Base-by-base conservation (phyloP, 352 stramenopile genomes). In the Phytopythium cucurbitacearum region DNA sequence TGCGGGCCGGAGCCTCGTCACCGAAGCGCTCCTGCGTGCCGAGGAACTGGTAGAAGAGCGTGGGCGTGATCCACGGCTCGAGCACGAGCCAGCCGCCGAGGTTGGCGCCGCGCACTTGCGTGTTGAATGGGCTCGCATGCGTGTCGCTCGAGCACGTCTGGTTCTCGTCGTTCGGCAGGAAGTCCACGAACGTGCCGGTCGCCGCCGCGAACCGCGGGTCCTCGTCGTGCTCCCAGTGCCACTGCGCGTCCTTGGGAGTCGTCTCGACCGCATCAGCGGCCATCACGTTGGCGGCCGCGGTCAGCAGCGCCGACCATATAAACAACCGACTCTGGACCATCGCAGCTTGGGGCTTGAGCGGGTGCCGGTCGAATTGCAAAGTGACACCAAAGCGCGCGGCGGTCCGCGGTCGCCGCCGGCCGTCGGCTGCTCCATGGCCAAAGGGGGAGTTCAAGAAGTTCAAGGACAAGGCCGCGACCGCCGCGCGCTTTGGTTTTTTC, bases 41-140 rank as follows among this genome's bases (percentile, higher is more conserved):
- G 11, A 98, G 56, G 71, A 98, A 98, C 62, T 98, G 94, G 70
- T 98, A 98, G 70, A 98, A 98, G 34, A 98, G 65, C 51, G 73
- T 88, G 32, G 95, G 96, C 28, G 93, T 98, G 62, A 98, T 95
- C 93, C 93, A 98, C 10, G 91, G 92, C 68, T 98, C 95, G 28
- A 98, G 74, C 16, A 98, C 95, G 66, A 98, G 84, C 89, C 89
- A 98, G 15, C 94, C 93, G 35, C 93, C 95, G 8, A 98, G 76
- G 62, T 97, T 98, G 36, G 91, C 91, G 12, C 92, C 92, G 42
- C 91, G 88, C 46, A 98, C 67, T 56, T 95, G 80, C 40, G 55
- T 69, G 67, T 90, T 94, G 62, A 87, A 95, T 9, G 76, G 80
- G 37, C 72, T 88, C 28, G 80, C 66, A 57, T 90, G 80, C 33